Evolutionary conservation across 2,329 filamentous ascomycete species (phyloP).

Genomic region (Penicillium sp.): DNA sequence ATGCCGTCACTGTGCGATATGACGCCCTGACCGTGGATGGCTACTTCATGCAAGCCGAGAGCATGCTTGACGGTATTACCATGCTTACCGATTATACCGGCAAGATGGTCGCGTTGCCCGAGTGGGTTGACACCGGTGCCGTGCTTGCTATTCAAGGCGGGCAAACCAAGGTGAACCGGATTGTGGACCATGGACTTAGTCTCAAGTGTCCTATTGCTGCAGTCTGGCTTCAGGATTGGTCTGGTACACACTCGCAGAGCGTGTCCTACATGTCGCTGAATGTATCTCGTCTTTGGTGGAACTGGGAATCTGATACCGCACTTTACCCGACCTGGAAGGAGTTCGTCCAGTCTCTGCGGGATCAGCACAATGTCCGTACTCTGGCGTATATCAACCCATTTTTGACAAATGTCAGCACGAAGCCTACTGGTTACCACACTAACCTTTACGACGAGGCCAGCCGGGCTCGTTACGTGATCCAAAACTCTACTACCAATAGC

Average conservation of each 20-base stretch:
- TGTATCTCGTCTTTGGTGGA: slow-evolving; percentile 41
- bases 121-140: slow-evolving; percentile 30
- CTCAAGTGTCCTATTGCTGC: slow-evolving; percentile 32
- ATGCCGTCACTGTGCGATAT: slow-evolving; percentile 21
- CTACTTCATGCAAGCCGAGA: slow-evolving; percentile 22
- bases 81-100: slow-evolving; percentile 35
- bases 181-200: slow-evolving; percentile 31
- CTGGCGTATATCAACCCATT: slow-evolving; percentile 36
- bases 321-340: slow-evolving; percentile 37
- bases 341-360: slow-evolving; percentile 34
- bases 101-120: slow-evolving; percentile 33
- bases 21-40: slow-evolving; percentile 14
- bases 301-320: slow-evolving; percentile 36
- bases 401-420: slow-evolving; percentile 35
- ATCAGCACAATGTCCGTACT: slow-evolving; percentile 32
- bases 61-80: slow-evolving; percentile 33
- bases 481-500: slow-evolving; percentile 34
- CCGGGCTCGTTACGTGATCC: slow-evolving; percentile 30
- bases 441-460: slow-evolving; percentile 35
- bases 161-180: slow-evolving; percentile 34
- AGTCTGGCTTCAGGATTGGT: slow-evolving; percentile 41
- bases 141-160: slow-evolving; percentile 40
- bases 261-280: slow-evolving; percentile 33
- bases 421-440: slow-evolving; percentile 29
- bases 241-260: slow-evolving; percentile 33